Base-by-base conservation (phyloP, 2,329 filamentous ascomycete genomes). In the Hypoxylon sp. region DNA sequence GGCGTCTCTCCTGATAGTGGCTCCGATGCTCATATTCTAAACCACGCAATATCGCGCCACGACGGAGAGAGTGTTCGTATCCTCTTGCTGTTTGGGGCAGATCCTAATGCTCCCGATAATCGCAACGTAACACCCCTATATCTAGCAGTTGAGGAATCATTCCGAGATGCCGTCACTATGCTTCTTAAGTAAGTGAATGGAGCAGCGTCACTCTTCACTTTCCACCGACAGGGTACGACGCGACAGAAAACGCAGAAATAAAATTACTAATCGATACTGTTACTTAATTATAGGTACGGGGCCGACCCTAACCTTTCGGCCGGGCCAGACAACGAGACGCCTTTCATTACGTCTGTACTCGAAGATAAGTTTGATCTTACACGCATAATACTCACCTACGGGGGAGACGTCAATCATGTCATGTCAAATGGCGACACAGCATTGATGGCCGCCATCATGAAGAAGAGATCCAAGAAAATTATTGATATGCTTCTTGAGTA, bases 301-400 rank as follows among this genome's bases (percentile, higher is more conserved):
- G 87, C 87, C 14, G 87, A 88, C 74, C 84, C 85, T 9, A 88
- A 88, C 73, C 80, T 87, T 50, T 78, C 81, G 1, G 80, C 82
- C 1, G 84, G 87, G 0, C 77, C 83, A 0, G 83, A 86, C 9
- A 77, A 82, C 3, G 88, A 90, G 68, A 85, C 86, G 1, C 85
- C 90, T 0, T 80, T 91, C 33, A 81, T 83, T 17, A 72, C 84
- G 54, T 83, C 88, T 14, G 81, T 84, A 50, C 75, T 81, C 1
- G 83, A 84, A 51, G 85, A 86, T 73, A 87, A 87, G 71, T 79
- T 86, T 26, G 85, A 86, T 61, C 82, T 92, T 22, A 81, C 87
- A 0, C 87, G 90, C 66, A 81, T 90, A 3, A 84, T 89, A 50
- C 81, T 92, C 17, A 87, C 86, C 22, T 88, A 91, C 65, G 87